Conservation (phyloP, 208 protist genomes). For the Wallacemonas sp. region DNA sequence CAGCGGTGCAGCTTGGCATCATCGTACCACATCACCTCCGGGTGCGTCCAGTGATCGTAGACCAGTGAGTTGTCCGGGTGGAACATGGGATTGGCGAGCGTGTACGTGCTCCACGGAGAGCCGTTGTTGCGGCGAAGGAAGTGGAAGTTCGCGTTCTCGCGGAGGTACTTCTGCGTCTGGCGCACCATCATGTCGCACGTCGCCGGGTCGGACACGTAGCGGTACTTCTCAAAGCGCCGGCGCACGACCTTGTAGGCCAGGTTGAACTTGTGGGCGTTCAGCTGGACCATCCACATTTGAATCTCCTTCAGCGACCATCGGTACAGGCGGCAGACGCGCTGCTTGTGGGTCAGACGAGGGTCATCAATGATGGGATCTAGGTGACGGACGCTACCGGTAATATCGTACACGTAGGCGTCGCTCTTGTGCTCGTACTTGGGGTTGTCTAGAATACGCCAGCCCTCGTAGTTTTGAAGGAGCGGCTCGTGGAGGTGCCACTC, state of each 20-base stretch:
- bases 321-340: slow-evolving; percentile 91
- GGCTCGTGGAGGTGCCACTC: slow-evolving; percentile 92
- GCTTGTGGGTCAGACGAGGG: slow-evolving; percentile 92
- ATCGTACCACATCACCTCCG: slow-evolving; percentile 92
- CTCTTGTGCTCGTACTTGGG: slow-evolving; percentile 80
- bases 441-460: slow-evolving; percentile 93
- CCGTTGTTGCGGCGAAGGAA: slow-evolving; percentile 84
- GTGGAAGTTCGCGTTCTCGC: slow-evolving; percentile 82
- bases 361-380: slow-evolving; percentile 93
- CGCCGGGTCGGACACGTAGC: slow-evolving; percentile 89
- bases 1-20: slow-evolving; percentile 90
- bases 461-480: slow-evolving; percentile 91
- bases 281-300: slow-evolving; percentile 87
- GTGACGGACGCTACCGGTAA: slow-evolving; percentile 82
- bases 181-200: slow-evolving; percentile 94
- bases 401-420: slow-evolving; percentile 83
- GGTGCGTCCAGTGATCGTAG: slow-evolving; percentile 93
- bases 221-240: slow-evolving; percentile 86
- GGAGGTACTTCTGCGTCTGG: slow-evolving; percentile 91
- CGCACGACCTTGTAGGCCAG: slow-evolving; percentile 89
- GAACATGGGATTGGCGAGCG: slow-evolving; percentile 86
- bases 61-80: slow-evolving; percentile 88
- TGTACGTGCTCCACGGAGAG: slow-evolving; percentile 83
- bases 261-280: slow-evolving; percentile 90
- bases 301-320: slow-evolving; percentile 88